Conservation (phyloP, 352 stramenopile genomes). For the Globisporangium apiculatum region DNA sequence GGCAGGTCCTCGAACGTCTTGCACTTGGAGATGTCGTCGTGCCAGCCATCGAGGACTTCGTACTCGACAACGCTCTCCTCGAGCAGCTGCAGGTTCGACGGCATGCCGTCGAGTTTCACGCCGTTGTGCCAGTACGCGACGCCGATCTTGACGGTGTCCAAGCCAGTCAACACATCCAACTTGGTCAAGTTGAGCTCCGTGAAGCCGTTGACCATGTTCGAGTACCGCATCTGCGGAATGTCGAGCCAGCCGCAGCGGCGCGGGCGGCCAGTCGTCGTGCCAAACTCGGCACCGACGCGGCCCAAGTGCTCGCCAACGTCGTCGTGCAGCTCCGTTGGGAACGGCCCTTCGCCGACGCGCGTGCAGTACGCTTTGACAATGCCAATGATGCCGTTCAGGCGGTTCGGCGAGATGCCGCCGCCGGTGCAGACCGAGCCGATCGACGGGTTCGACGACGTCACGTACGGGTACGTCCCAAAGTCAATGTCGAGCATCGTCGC, state of each 20-base stretch:
- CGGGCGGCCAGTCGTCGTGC: slow-evolving; percentile 96
- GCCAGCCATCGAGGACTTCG: slow-evolving; percentile 92
- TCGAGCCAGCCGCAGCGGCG: slow-evolving; percentile 98
- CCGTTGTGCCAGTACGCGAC: slow-evolving; percentile 94
- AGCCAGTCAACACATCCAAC: slow-evolving; percentile 97
- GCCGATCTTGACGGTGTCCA: slow-evolving; percentile 94
- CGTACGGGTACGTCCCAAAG: slow-evolving; percentile 99
- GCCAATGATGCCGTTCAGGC: slow-evolving; percentile 92
- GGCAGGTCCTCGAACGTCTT: slow-evolving; percentile 97
- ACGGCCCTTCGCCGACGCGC: slow-evolving; percentile 97
- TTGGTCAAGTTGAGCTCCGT: slow-evolving; percentile 99
- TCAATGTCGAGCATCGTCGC: slow-evolving; percentile 99
- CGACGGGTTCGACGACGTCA: slow-evolving; percentile 98
- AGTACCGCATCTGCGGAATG: slow-evolving; percentile 94
- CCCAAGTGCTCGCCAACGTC: slow-evolving; percentile 88
- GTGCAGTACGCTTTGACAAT: slow-evolving; percentile 99
- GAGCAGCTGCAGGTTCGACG: slow-evolving; percentile 90
- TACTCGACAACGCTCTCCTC: slow-evolving; percentile 94
- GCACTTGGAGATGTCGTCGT: slow-evolving; percentile 95
- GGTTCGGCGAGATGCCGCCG: slow-evolving; percentile 91
- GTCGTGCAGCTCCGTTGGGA: slow-evolving; percentile 96
- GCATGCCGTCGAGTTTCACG: slow-evolving; percentile 93
- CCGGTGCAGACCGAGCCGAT: slow-evolving; percentile 97
- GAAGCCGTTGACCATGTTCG: slow-evolving; percentile 93
- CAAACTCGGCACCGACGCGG: slow-evolving; percentile 94